Evolutionary conservation across 352 stramenopile genomes (phyloP), one percentile per base, ranked within the genome.

Genomic region (Phytopythium cucurbitacearum): DNA sequence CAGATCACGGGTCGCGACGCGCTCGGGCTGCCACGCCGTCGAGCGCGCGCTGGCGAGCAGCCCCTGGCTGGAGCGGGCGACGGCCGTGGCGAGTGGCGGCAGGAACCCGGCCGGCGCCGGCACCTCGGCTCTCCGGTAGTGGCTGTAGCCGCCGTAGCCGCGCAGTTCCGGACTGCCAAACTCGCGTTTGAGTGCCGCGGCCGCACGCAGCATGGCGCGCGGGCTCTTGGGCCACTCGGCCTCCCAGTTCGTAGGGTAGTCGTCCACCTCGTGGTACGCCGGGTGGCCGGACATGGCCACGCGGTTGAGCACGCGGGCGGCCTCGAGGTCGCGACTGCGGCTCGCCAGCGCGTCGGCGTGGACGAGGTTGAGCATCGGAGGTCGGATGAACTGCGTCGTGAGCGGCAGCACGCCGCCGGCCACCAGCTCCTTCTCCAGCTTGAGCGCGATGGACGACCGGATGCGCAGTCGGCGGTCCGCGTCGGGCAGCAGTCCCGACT

Each of bases 161-260:
- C 48, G n/a, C 10, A 53, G 48, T 36, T 46, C 37, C 1, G 48
- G 48, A 38, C 62, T 44, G 11, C 33, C 21, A 13, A 64, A 53
- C 37, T 67, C 61, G 51, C 62, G 61, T 49, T 76, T 73, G 33
- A 56, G 48, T 40, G 68, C 40, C 21, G 65, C 65, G 4, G 65
- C 65, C 11, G 61, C 67, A 6, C 67, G 67, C 8, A 76, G 67
- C 67, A 76, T 76, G 9, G 67, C 64, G 0, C 67, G 67, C 5
- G 67, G 67, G 35, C 67, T 76, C 34, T 60, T 63, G 28, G 64
- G 64, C 28, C 60, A 49, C 40, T 51, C 54, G 16, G 64, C 50
- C 50, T 66, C 57, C 67, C 64, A 73, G 4, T 28, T 5, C 9
- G 37, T 7, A 28, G 48, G 37, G 11, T 53, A 36, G 21, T 28